Evolutionary conservation across 495 filamentous ascomycete genomes (phyloP).

Genomic region (Coniosporium apollinis): DNA sequence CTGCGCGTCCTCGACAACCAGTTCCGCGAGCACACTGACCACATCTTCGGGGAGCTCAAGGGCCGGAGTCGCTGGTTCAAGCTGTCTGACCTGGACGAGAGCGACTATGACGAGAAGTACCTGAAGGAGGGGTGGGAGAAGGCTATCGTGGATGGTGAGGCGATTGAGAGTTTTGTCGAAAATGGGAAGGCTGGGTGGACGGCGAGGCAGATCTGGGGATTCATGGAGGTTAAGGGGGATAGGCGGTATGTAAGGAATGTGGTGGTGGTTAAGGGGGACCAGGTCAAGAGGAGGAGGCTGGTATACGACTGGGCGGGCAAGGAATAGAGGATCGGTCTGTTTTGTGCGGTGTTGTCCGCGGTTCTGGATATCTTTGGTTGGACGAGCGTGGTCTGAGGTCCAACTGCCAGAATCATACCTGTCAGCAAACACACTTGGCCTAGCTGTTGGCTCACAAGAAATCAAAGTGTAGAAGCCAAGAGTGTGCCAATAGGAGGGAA

Average conservation of each 20-base stretch:
- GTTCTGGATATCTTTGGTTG: too few species aligned
- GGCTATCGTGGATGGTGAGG: slow-evolving; percentile 32
- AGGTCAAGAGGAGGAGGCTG: too few species aligned
- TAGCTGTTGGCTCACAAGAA: too few species aligned
- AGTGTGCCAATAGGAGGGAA: too few species aligned
- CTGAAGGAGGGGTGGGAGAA: slow-evolving; percentile 35
- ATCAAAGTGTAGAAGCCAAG: too few species aligned
- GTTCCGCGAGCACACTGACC: slow-evolving; percentile 55
- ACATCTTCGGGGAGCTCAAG: slow-evolving; percentile 59
- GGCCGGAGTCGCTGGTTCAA: slow-evolving; percentile 43
- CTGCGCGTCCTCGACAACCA: slow-evolving; percentile 52
- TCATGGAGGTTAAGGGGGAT: slow-evolving; percentile 38
- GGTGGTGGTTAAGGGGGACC: too few species aligned
- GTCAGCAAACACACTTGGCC: too few species aligned
- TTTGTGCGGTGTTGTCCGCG: too few species aligned
- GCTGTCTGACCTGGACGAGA: slow-evolving; percentile 19
- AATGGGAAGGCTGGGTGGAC: slow-evolving; percentile 41
- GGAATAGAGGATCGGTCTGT: too few species aligned
- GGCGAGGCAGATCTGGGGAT: slow-evolving; percentile 50
- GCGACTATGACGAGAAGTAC: slow-evolving; percentile 21
- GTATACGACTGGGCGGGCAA: too few species aligned
- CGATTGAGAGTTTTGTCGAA: slow-evolving; percentile 37
- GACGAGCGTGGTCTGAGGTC: too few species aligned
- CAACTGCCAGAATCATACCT: too few species aligned
- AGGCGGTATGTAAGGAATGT: slow-evolving; percentile 53